phyloP scores from a whole-genome alignment of 441 rosid species.

The Populus hybrid region DNA sequence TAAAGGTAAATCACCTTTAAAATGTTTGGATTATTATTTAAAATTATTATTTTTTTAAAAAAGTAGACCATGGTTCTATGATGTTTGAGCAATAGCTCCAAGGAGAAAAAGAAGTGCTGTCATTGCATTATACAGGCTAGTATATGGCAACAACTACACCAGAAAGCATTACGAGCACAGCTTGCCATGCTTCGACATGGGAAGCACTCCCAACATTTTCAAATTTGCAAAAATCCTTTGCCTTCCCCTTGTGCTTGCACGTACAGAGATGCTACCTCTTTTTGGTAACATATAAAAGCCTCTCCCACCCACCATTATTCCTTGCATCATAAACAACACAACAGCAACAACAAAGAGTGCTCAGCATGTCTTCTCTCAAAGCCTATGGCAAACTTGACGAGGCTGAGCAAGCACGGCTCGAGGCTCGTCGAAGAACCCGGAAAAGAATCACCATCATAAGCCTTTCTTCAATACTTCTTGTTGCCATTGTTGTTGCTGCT shows the following conservation, averaged over 20 bases:
- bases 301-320: not conserved
- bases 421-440: slow-evolving; percentile 45
- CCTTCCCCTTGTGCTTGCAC: slow-evolving; percentile 27
- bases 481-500: slow-evolving; percentile 44
- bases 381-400: slow-evolving; percentile 62
- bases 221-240: not conserved
- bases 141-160: not conserved
- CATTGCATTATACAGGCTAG: not conserved
- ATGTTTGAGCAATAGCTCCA: no score
- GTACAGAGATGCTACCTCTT: not conserved
- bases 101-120: not conserved
- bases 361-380: slow-evolving; percentile 38
- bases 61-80: no score
- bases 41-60: no score
- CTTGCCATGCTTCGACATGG: slow-evolving; percentile 11
- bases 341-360: not conserved
- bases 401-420: slow-evolving; percentile 46
- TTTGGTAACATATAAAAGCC: not conserved
- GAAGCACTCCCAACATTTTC: slow-evolving; percentile 20
- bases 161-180: not conserved
- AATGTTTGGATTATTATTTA: no score
- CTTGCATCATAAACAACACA: not conserved
- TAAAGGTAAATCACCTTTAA: no score
- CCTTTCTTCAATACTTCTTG: slow-evolving; percentile 50
- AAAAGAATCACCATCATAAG: slow-evolving; percentile 47